Percentiles rank a stretch among this genome's conserved stretches.
These are phyloP conservation scores for Botrytis hyacinthi DNA, from an alignment of 2,329 filamentous ascomycete genomes.

Conservation along the genomic window DNA sequence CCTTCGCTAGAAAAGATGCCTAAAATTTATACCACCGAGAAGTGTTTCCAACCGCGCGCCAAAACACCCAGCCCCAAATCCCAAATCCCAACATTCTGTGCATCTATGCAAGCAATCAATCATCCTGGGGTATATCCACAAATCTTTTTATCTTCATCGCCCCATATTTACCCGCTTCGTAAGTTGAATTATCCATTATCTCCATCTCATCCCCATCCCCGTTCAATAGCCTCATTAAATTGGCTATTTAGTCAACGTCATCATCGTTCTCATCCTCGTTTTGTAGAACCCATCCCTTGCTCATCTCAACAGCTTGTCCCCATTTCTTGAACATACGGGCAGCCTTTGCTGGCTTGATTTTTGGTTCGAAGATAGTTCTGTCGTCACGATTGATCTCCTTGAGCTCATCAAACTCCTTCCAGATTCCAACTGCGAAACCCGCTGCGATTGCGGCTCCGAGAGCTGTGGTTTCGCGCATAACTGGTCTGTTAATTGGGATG, in stretches of 20 bases:
- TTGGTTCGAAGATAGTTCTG: slow-evolving; percentile 64
- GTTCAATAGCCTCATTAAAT: background rate
- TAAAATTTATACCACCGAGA: background rate
- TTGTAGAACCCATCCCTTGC: slow-evolving; percentile 60
- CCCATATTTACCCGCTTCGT: background rate
- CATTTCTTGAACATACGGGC: slow-evolving; percentile 64
- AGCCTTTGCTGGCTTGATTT: slow-evolving; percentile 58
- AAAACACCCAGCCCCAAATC: slow-evolving; percentile 8
- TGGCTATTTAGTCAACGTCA: slow-evolving; percentile 6
- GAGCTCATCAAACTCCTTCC: slow-evolving; percentile 71
- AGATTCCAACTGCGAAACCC: slow-evolving; percentile 77
- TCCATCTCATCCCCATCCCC: background rate
- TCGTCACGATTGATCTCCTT: slow-evolving; percentile 69
- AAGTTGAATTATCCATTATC: slow-evolving; percentile 1
- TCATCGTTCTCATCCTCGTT: slow-evolving; percentile 20
- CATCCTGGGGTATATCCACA: slow-evolving; percentile 14
- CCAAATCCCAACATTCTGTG: slow-evolving; percentile 4
- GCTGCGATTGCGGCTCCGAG: slow-evolving; percentile 87
- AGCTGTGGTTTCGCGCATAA: slow-evolving; percentile 88
- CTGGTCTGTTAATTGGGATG: slow-evolving; percentile 78
- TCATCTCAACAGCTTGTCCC: slow-evolving; percentile 76
- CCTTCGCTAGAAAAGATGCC: background rate
- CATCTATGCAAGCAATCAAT: slow-evolving; percentile 1
- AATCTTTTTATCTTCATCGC: slow-evolving; percentile 5
- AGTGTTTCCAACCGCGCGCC: slow-evolving; percentile 10